Base-by-base conservation (phyloP, 495 filamentous ascomycete genomes). In the Talaromyces adpressus region DNA sequence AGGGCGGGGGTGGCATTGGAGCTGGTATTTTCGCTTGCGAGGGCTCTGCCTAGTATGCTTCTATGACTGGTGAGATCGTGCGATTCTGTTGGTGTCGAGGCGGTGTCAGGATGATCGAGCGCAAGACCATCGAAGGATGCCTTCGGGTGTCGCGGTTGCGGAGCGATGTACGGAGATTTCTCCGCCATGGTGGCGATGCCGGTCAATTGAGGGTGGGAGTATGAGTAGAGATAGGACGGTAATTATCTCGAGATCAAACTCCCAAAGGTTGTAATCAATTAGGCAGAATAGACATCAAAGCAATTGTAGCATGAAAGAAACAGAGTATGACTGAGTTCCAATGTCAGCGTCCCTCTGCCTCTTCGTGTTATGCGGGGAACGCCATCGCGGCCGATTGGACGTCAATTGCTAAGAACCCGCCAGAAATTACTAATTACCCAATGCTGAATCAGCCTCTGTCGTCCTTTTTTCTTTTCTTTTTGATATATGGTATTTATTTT, bases 1-100 rank as follows among this genome's bases (percentile, higher is more conserved):
- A 83, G 65, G 32, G 76, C 71, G 53, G 79, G 72, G 29, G 78
- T 77, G 14, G 68, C 52, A 47, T 59, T 59, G 27, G 25, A n/a
- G 18, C 56, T 52, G 14, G 69, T 47, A 47, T 59, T 59, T 34
- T 12, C 56, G 29, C 56, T 34, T 14, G 22, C 45, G 23, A 62
- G 60, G 16, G 60, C 45, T 34, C 47, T 62, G 22, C 60, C 39
- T 25, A 62, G 47, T 47, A 62, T 1, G 9, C 45, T 41, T n/a
- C 60, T 47, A 11, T 62, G 60, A 32, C 27, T 52, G 29, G 16
- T 22, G 14, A 34, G 34, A 20, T 62, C 39, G 41, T 62, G 60
- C 30, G 27, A 30, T n/a, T 52, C 60, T 29, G 60, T 30, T 14
- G 47, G 45, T 34, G 29, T 52, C 8, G 39, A 18, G 29, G 60